Evolutionary conservation across 345 rosid genomes (phyloP), one percentile per base, ranked within the genome.

Genomic region (Populus simonii): DNA sequence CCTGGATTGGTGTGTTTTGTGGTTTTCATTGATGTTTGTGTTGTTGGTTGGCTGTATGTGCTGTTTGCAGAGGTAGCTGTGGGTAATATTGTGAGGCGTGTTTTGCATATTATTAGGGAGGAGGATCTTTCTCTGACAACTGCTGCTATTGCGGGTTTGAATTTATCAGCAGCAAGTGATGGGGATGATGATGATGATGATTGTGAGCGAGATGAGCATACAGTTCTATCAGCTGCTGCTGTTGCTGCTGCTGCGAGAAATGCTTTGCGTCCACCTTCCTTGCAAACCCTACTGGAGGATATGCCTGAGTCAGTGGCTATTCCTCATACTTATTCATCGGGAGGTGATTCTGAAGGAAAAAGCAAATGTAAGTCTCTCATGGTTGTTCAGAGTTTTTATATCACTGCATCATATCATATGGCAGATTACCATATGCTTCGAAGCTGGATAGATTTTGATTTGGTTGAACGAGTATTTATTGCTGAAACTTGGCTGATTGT

Each of bases 311-410:
- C 94, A 36, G 88, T 89, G 9, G 87, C 92, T 79, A 63, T 88
- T 71, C 94, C 92, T 74, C 95, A 79, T 63, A 76, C 94, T 73
- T 89, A 93, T 71, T 94, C 97, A n/a, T 94, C 98, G 8, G 98
- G 97, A 33, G 99, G 97, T 87, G 98, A 96, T 85, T 92, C 99
- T 55, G 99, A 96, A 85, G 98, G 97, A 82, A 94, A 89, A 90
- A 90, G 92, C 88, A 96, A 94, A 88, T 91, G 94, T 91, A 63
- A 79, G 85, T 49, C 4, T 16, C 74, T 70, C 53, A n/a, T 23
- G 31, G 23, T 76, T 27, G 10, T 68, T 59, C 65, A 7, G 5
- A 23, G 29, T 59, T 23, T 3, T 57, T 57, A 22, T 43, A 13
- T 43, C 47, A 43, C 47, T 43, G 51, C 25, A 31, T 74, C 76